phyloP scores from a whole-genome alignment of 371 early-diverging fungal species.

The Mucor circinelloides region DNA sequence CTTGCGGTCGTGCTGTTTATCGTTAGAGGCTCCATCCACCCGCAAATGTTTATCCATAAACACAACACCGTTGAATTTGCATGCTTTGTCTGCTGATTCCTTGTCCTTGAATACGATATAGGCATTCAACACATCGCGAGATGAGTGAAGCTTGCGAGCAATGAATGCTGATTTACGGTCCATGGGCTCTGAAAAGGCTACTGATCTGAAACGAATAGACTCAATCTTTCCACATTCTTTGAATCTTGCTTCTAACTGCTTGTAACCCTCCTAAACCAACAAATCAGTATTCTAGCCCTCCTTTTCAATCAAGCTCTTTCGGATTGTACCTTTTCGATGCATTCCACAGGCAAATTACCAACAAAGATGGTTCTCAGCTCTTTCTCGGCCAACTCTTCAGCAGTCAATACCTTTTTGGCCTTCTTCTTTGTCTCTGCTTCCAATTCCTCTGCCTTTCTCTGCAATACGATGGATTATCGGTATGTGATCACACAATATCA shows the following conservation, averaged over 20 bases:
- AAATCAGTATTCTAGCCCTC: too few species aligned
- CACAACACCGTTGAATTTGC: slow-evolving; percentile 74
- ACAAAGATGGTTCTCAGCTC: slow-evolving; percentile 75
- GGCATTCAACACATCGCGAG: slow-evolving; percentile 85
- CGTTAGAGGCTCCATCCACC: slow-evolving; percentile 72
- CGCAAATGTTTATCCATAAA: slow-evolving; percentile 89
- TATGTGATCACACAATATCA: too few species aligned
- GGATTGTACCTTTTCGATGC: slow-evolving; percentile 62
- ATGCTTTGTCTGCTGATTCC: slow-evolving; percentile 67
- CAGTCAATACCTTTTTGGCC: slow-evolving; percentile 23
- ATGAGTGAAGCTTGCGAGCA: slow-evolving; percentile 76
- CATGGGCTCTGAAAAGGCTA: slow-evolving; percentile 72
- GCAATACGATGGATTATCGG: not conserved
- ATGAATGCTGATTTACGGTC: slow-evolving; percentile 78
- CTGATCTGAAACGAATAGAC: slow-evolving; percentile 88
- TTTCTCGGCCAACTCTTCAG: slow-evolving; percentile 55
- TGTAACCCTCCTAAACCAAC: slow-evolving; percentile 47
- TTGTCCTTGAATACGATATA: slow-evolving; percentile 80
- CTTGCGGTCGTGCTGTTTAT: slow-evolving; percentile 73
- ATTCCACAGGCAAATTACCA: slow-evolving; percentile 76
- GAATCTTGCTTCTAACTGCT: slow-evolving; percentile 68
- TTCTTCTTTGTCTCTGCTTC: slow-evolving; percentile 28
- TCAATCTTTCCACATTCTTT: slow-evolving; percentile 76
- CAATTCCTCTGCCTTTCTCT: slow-evolving; percentile 27
- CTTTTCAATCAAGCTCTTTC: not conserved